Conservation (phyloP, 768 basidiomycete species). For the Panellus pusillus region DNA sequence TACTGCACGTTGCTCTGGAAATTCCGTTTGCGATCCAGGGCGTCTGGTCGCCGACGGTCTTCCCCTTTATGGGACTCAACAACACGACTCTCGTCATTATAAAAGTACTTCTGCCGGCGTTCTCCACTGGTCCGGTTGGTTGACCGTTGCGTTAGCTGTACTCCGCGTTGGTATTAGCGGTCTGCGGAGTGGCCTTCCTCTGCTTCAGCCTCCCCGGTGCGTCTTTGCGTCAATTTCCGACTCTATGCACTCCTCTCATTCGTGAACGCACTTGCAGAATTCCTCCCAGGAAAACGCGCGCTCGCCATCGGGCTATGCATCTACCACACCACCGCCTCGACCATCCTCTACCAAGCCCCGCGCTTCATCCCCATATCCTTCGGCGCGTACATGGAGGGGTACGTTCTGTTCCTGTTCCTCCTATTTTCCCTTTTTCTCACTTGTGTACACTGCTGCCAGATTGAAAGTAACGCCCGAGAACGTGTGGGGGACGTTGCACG, state of each 20-base stretch:
- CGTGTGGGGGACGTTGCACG: slow-evolving; percentile 73
- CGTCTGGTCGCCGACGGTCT: slow-evolving; percentile 54
- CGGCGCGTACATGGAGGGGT: slow-evolving; percentile 62
- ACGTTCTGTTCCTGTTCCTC: slow-evolving; percentile 29
- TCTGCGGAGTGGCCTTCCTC: slow-evolving; percentile 64
- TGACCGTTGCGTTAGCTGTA: slow-evolving; percentile 52
- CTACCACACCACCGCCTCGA: slow-evolving; percentile 74
- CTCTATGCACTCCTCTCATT: neutral
- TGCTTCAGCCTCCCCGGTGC: slow-evolving; percentile 71
- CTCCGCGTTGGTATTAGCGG: slow-evolving; percentile 57
- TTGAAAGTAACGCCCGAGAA: slow-evolving; percentile 68
- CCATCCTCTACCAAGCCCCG: slow-evolving; percentile 72
- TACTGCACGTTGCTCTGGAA: slow-evolving; percentile 80
- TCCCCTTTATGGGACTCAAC: slow-evolving; percentile 80
- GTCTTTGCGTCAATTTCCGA: slow-evolving; percentile 23
- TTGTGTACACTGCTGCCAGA: slow-evolving; percentile 31
- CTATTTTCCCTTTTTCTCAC: neutral
- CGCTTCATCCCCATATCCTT: slow-evolving; percentile 78
- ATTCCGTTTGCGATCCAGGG: slow-evolving; percentile 78
- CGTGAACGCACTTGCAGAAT: slow-evolving; percentile 51
- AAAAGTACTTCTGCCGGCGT: slow-evolving; percentile 51
- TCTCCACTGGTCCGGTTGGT: neutral
- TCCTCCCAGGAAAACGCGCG: slow-evolving; percentile 83
- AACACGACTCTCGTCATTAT: slow-evolving; percentile 78
- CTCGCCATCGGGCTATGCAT: slow-evolving; percentile 73